Percentiles rank a stretch among this genome's conserved stretches.
phyloP scores from a whole-genome alignment of 495 filamentous ascomycete species.

The Aspergillus hancockii region DNA sequence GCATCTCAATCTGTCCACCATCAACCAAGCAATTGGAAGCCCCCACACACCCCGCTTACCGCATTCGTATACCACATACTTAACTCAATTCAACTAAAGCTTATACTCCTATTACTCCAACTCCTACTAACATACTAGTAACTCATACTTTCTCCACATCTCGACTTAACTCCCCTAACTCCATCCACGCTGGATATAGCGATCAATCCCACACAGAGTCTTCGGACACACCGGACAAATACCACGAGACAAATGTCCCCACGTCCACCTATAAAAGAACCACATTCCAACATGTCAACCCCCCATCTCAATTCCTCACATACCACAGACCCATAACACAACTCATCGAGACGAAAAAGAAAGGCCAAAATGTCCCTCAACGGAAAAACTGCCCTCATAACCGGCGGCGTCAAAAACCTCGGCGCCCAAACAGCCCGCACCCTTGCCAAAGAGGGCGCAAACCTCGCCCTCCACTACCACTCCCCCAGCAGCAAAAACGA shows the following conservation, averaged over 20 bases:
- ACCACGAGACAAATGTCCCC: not conserved
- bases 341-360: not conserved
- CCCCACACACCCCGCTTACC: conserved; percentile 1
- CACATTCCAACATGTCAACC: not conserved
- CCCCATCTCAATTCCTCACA: not conserved
- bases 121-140: not conserved
- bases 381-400: conserved; percentile 50
- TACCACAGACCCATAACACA: not conserved
- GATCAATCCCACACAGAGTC: not conserved
- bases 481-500: conserved; percentile 29
- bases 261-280: not conserved
- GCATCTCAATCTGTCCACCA: not conserved
- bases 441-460: conserved; percentile 28
- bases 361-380: conserved; percentile 35
- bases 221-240: no score
- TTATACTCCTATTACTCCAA: no score
- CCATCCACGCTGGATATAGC: no score
- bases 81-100: conserved; percentile 13
- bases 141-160: not conserved
- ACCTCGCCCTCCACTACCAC: conserved; percentile 38
- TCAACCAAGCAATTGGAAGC: not conserved
- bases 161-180: not conserved
- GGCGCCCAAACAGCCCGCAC: conserved; percentile 32
- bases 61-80: conserved; percentile 19
- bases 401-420: conserved; percentile 44